Evolutionary conservation across 2,329 filamentous ascomycete species (phyloP).

Genomic region (Magnaporthiopsis incrustans): DNA sequence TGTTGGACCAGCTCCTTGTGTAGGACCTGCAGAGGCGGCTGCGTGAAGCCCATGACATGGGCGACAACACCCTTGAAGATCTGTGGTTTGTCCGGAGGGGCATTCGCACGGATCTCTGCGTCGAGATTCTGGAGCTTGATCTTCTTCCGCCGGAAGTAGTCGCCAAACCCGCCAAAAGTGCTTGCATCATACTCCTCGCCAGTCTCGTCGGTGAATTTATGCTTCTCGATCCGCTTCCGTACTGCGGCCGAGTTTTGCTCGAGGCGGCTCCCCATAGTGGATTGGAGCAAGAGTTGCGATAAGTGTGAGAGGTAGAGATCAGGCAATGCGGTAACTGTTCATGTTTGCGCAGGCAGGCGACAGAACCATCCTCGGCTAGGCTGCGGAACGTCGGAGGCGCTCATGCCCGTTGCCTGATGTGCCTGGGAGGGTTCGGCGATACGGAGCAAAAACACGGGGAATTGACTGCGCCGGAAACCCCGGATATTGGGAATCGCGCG

Average conservation of each 20-base stretch:
- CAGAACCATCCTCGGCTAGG: not conserved
- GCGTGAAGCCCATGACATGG: slow-evolving; percentile 92
- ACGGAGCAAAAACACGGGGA: no score
- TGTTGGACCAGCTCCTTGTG: slow-evolving; percentile 82
- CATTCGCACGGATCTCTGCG: slow-evolving; percentile 64
- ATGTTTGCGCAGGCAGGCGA: not conserved
- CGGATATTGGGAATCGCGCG: not conserved
- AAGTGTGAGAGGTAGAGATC: not conserved
- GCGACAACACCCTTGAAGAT: slow-evolving; percentile 89
- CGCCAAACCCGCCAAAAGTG: slow-evolving; percentile 77
- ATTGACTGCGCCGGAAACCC: no score
- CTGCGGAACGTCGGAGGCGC: not conserved
- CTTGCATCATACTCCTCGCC: slow-evolving; percentile 90
- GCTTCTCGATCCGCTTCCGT: slow-evolving; percentile 52
- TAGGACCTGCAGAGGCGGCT: slow-evolving; percentile 81
- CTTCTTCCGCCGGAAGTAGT: slow-evolving; percentile 95
- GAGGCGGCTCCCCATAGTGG: slow-evolving; percentile 49
- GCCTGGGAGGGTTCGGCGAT: not conserved
- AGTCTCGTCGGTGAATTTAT: slow-evolving; percentile 70
- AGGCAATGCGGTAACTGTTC: not conserved
- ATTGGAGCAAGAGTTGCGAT: not conserved
- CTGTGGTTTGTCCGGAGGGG: slow-evolving; percentile 57
- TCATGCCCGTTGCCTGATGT: not conserved
- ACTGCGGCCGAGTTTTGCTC: slow-evolving; percentile 56
- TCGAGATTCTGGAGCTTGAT: slow-evolving; percentile 95